Percentiles rank a stretch among this genome's conserved stretches.
Evolutionary conservation across 192 early-diverging fungal species (phyloP).

Genomic region (Podila minutissima): DNA sequence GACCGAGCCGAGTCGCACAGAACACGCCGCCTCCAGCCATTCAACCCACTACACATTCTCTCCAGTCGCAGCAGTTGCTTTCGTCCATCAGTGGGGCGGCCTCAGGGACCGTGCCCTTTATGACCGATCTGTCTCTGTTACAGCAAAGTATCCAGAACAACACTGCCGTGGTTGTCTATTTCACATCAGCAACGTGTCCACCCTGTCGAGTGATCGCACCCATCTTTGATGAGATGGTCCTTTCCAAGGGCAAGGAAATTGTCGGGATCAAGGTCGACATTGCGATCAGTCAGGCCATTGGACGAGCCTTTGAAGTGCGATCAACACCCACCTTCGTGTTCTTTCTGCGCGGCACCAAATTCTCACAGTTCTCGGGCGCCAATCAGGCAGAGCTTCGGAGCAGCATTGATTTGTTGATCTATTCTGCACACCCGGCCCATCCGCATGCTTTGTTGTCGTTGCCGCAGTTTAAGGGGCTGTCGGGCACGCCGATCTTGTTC

Average conservation of each 20-base stretch:
- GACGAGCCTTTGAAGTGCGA: conserved; percentile 62
- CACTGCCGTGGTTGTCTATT: conserved; percentile 69
- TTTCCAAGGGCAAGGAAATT: conserved; percentile 57
- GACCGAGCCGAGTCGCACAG: conserved; percentile 50
- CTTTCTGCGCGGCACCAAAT: conserved; percentile 67
- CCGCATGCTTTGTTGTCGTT: conserved; percentile 61
- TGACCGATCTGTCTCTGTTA: conserved; percentile 53
- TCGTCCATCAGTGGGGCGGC: conserved; percentile 18
- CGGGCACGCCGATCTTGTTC: conserved; percentile 58
- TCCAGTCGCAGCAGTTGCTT: conserved; percentile 20
- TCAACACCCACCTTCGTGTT: conserved; percentile 81
- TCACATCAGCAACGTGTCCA: conserved; percentile 74
- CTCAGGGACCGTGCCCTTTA: conserved; percentile 41
- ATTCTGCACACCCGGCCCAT: conserved; percentile 75
- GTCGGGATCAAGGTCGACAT: conserved; percentile 74
- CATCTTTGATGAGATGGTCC: conserved; percentile 68
- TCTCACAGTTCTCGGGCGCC: conserved; percentile 70
- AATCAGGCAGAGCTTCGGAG: conserved; percentile 66
- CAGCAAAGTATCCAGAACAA: conserved; percentile 56
- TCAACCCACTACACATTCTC: background rate
- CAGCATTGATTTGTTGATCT: conserved; percentile 68
- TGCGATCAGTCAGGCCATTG: conserved; percentile 59
- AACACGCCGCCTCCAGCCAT: background rate
- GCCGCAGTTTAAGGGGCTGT: conserved; percentile 50
- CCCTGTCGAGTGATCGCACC: conserved; percentile 78